Evolutionary conservation across 129 eudicot genomes (phyloP), one percentile per base, ranked within the genome.

Genomic region (Flaveria sonorensis): DNA sequence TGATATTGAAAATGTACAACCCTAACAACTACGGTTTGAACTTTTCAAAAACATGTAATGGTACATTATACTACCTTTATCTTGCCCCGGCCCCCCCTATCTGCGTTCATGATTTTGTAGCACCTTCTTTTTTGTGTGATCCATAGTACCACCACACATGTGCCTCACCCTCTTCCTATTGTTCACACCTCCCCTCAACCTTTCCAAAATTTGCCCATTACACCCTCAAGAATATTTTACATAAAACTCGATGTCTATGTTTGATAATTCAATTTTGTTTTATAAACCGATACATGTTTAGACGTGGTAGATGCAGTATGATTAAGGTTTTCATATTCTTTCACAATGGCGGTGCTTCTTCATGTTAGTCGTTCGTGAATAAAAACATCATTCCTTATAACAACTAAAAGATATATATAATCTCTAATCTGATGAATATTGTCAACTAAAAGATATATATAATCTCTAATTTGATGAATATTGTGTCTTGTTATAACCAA

Each of bases 51-150:
- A 52, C 45, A 32, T 18, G 66, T 72, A 50, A 53, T 30, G 51
- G 77, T 18, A 53, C 32, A 13, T 12, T 2, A 52, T 30, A 50
- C 52, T 18, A 53, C 36, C 19, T 30, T 30, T 30, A 20, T n/a
- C 69, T 28, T 15, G 20, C 9, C 10, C 45, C 43, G 45, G 43
- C 45, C 68, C 68, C 40, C 20, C 66, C 3, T 60, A 18, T 46
- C 23, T 6, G 32, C 51, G 70, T 75, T 62, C 23, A 75, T 75
- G 62, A 56, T 75, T 62, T 62, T 62, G 20, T 62, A 32, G 53
- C 71, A 61, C 40, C 71, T 59, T 59, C 70, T 70, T 71, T 71
- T 43, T 71, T 79, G 82, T 79, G 82, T 79, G 82, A 71, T 8
- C 66, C 63, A 30, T 62, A 24, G 71, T 62, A 71, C 77, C 42